Conservation (phyloP, 345 rosid genomes). For the Salix koriyanagi region DNA sequence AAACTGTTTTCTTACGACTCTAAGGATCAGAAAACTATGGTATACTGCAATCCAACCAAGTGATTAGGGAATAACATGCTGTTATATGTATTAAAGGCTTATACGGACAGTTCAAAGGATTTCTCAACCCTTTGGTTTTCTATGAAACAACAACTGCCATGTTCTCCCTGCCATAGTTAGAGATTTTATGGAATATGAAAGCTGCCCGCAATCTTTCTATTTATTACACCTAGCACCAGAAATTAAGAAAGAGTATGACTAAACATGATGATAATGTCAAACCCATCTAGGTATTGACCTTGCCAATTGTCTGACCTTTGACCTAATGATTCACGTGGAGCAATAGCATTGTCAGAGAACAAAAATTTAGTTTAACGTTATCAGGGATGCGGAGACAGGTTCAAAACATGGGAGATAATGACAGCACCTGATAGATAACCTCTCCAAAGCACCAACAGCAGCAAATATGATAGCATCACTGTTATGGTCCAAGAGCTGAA, state of each 20-base stretch:
- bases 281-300: not conserved
- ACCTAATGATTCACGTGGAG: not conserved
- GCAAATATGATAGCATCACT: slow-evolving; percentile 50
- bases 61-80: not conserved
- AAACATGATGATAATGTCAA: not conserved
- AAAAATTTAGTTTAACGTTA: not conserved
- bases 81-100: not conserved
- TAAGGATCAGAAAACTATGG: not conserved
- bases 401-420: not conserved
- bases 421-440: slow-evolving; percentile 64
- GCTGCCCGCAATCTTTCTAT: not conserved
- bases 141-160: not conserved
- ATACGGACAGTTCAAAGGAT: not conserved
- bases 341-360: not conserved
- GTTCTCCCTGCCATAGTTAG: not conserved
- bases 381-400: not conserved
- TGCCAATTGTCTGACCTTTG: not conserved
- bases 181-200: not conserved
- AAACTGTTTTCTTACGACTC: not conserved
- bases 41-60: not conserved
- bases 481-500: slow-evolving; percentile 59
- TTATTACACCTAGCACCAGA: not conserved
- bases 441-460: slow-evolving; percentile 58
- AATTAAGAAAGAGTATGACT: not conserved
- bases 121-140: not conserved